Conservation (phyloP, 345 rosid species). For the Syzygium aromaticum region DNA sequence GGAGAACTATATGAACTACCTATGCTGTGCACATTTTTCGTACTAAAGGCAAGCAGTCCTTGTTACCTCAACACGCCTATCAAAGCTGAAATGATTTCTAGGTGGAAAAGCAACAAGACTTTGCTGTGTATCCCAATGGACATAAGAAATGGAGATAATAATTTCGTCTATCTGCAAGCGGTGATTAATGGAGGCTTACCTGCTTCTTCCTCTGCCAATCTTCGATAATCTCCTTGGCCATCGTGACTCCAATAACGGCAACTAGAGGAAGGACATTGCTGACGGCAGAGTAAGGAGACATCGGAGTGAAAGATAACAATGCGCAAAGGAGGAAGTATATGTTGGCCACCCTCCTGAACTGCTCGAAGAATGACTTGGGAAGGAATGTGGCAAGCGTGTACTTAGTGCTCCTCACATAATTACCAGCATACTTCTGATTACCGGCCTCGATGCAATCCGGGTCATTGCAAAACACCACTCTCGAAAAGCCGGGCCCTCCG, state of each 20-base stretch:
- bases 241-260: slow-evolving; percentile 69
- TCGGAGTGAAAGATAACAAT: slow-evolving; percentile 59
- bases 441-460: slow-evolving; percentile 51
- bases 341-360: slow-evolving; percentile 92
- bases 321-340: slow-evolving; percentile 80
- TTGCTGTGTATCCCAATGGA: neutral
- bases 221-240: slow-evolving; percentile 86
- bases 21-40: neutral
- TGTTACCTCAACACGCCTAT: neutral
- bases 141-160: neutral
- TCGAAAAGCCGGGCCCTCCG: slow-evolving; percentile 94
- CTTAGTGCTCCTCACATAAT: slow-evolving; percentile 80
- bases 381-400: slow-evolving; percentile 69
- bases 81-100: neutral
- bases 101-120: neutral
- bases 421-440: slow-evolving; percentile 34
- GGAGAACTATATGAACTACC: neutral
- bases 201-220: slow-evolving; percentile 81
- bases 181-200: slow-evolving; percentile 23
- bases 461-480: slow-evolving; percentile 76
- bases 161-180: neutral
- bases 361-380: slow-evolving; percentile 84
- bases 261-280: slow-evolving; percentile 83
- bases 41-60: neutral
- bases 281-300: slow-evolving; percentile 71